These are phyloP conservation scores for Hibiscus tridactylites DNA, from an alignment of 345 rosid species.

Conservation along the genomic window DNA sequence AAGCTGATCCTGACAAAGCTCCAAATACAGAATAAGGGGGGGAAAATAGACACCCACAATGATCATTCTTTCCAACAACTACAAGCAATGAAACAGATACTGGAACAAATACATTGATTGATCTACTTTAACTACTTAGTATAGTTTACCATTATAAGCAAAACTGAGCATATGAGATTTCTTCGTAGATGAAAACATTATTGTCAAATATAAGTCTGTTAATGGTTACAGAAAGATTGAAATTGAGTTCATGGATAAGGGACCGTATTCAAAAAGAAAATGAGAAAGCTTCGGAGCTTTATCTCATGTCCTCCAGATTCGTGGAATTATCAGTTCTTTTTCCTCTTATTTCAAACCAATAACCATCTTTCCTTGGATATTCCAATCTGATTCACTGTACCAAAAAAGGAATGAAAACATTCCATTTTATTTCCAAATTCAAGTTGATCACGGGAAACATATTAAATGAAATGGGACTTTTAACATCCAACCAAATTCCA, in stretches of 20 bases:
- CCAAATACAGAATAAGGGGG: background rate
- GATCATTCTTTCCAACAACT: background rate
- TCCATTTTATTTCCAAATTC: background rate
- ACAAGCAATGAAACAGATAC: background rate
- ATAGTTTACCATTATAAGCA: background rate
- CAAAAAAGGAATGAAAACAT: background rate
- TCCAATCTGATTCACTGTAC: background rate
- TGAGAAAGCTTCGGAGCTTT: background rate
- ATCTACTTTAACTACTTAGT: background rate
- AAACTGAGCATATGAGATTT: background rate
- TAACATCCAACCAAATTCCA: background rate
- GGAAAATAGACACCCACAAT: background rate
- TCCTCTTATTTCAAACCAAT: background rate
- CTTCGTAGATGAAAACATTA: background rate
- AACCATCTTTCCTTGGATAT: background rate
- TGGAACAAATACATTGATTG: background rate
- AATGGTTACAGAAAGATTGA: background rate
- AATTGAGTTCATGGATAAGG: background rate
- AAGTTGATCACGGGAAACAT: background rate
- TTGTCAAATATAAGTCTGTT: background rate
- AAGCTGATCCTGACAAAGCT: background rate
- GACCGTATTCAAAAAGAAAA: background rate
- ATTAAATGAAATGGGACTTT: background rate
- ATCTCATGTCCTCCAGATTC: background rate
- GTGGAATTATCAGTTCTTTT: no score